Percentiles rank a stretch among this genome's conserved stretches.
phyloP scores from a whole-genome alignment of 1,284 basidiomycete genomes.

The Ustilago curta region DNA sequence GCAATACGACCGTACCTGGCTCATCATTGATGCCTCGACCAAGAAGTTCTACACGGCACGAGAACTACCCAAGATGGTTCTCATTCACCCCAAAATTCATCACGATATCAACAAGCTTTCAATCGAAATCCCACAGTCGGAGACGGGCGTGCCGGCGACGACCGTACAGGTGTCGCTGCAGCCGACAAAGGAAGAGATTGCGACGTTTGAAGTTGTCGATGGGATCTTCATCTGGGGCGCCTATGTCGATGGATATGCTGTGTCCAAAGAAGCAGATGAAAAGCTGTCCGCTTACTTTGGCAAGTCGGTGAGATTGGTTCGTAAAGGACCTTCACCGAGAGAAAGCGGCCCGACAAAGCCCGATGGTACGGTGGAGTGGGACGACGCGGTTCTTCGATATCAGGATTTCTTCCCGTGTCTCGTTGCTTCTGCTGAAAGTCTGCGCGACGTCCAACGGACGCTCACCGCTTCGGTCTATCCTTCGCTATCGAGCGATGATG shows the following conservation, averaged over 20 bases:
- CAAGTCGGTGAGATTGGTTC: slow-evolving; percentile 54
- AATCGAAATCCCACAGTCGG: slow-evolving; percentile 57
- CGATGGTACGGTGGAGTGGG: slow-evolving; percentile 42
- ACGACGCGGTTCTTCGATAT: slow-evolving; percentile 38
- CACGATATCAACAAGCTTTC: slow-evolving; percentile 28
- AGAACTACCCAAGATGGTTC: slow-evolving; percentile 63
- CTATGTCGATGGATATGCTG: slow-evolving; percentile 59
- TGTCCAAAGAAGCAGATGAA: slow-evolving; percentile 55
- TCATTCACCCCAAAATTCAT: slow-evolving; percentile 56
- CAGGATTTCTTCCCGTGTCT: slow-evolving; percentile 63
- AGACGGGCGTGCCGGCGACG: slow-evolving; percentile 31
- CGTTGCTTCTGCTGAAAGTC: slow-evolving; percentile 49
- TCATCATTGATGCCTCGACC: slow-evolving; percentile 59
- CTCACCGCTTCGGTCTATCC: slow-evolving; percentile 57
- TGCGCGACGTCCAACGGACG: slow-evolving; percentile 56
- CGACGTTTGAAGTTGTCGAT: slow-evolving; percentile 49
- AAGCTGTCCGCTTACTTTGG: slow-evolving; percentile 59
- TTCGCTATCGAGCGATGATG: background rate
- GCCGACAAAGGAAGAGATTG: slow-evolving; percentile 37
- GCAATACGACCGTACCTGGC: slow-evolving; percentile 62
- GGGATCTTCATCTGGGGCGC: slow-evolving; percentile 59
- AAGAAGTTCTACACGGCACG: slow-evolving; percentile 61
- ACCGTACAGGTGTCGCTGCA: slow-evolving; percentile 48
- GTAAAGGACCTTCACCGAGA: slow-evolving; percentile 54
- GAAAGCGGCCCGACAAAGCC: slow-evolving; percentile 40